Base-by-base conservation (phyloP, 495 filamentous ascomycete species). In the Cryomyces antarcticus region DNA sequence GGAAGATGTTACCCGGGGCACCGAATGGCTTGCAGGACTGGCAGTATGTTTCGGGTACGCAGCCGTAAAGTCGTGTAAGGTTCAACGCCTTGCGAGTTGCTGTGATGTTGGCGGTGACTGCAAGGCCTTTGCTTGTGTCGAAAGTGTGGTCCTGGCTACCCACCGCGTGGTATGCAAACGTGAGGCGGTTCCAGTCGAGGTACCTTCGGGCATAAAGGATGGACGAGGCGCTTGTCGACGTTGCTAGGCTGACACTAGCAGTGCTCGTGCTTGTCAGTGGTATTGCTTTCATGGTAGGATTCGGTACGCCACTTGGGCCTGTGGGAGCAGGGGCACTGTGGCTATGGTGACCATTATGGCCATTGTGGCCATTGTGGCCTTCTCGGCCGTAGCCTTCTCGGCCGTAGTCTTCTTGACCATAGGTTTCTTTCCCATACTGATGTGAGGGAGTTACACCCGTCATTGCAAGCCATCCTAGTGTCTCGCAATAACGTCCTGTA, bases 281-380 rank as follows among this genome's bases (percentile, higher is more conserved):
- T 41, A 57, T 57, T 7, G 65, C 64, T 35, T 54, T 60, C 37
- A 57, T 53, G 31, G 55, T 68, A n/a, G 64, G 66, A 39, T 66
- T 63, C 31, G 62, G 57, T n/a, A 62, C 61, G 28, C 59, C 62
- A 40, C 47, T 45, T 6, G 62, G 63, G 31, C 57, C 60, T n/a
- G 38, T 57, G 46, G 17, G 17, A 2, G 2, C 48, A 56, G 4
- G 37, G 17, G 17, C 17, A 24, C 17, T 24, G 17, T 24, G 17
- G 17, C 17, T 24, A 24, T 24, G 17, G 17, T 24, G 17, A 24
- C 17, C 17, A 24, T 24, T 24, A 2, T 24, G 17, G 17, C 17
- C 17, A 24, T 2, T 24, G 2, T 24, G 2, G 17, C 17, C 17
- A 1, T 24, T 24, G 17, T 24, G 17, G 17, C 17, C 17, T 24